phyloP scores from a whole-genome alignment of 2,329 filamentous ascomycete genomes.

The Immersiporthe knoxdaviesiana region DNA sequence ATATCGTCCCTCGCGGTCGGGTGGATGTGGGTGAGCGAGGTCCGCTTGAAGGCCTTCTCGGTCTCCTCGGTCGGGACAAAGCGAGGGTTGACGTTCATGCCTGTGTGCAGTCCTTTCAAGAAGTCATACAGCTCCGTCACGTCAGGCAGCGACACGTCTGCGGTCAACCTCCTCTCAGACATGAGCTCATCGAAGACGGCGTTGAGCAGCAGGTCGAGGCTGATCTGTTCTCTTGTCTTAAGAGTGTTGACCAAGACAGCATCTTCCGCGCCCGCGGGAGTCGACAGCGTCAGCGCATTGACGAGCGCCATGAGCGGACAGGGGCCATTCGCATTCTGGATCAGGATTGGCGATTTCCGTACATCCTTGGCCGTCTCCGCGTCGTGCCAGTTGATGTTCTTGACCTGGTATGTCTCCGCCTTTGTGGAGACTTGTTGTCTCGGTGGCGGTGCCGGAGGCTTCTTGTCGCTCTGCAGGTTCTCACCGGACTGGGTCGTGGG shows the following conservation, averaged over 20 bases:
- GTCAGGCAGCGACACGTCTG: slow-evolving; percentile 73
- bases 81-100: slow-evolving; percentile 96
- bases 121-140: slow-evolving; percentile 88
- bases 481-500: slow-evolving; percentile 40
- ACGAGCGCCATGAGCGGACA: slow-evolving; percentile 92
- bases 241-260: slow-evolving; percentile 80
- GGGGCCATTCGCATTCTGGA: slow-evolving; percentile 93
- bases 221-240: slow-evolving; percentile 82
- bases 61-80: slow-evolving; percentile 67
- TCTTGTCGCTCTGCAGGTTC: slow-evolving; percentile 29
- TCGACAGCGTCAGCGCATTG: slow-evolving; percentile 86
- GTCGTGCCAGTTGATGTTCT: slow-evolving; percentile 87
- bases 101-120: slow-evolving; percentile 84
- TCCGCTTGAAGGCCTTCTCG: slow-evolving; percentile 52
- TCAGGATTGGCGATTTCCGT: slow-evolving; percentile 80
- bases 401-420: slow-evolving; percentile 87
- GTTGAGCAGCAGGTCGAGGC: slow-evolving; percentile 80
- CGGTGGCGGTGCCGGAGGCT: slow-evolving; percentile 40
- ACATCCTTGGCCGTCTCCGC: slow-evolving; percentile 60
- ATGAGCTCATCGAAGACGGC: slow-evolving; percentile 93
- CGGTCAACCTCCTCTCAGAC: slow-evolving; percentile 68
- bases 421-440: slow-evolving; percentile 50
- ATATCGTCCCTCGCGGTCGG: slow-evolving; percentile 51
- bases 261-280: slow-evolving; percentile 62
- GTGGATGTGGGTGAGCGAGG: slow-evolving; percentile 56